These are phyloP conservation scores for Podospora fimiseda DNA, from an alignment of 495 filamentous ascomycete genomes.

Conservation along the genomic window DNA sequence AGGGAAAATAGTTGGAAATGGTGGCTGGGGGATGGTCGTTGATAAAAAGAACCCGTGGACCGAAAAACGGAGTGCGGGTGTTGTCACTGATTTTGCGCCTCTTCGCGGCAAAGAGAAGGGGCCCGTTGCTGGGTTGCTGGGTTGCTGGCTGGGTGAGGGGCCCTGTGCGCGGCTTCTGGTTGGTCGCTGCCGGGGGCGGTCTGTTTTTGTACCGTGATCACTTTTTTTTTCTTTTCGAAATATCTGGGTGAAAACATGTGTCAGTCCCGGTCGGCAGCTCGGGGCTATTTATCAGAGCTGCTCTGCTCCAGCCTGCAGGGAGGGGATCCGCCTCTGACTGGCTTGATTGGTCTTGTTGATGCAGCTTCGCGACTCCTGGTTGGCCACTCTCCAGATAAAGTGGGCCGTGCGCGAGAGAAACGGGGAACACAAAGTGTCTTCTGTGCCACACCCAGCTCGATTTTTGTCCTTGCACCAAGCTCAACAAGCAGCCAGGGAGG, in stretches of 20 bases:
- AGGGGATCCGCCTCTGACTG: conserved; percentile 29
- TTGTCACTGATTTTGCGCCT: neutral
- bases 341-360: conserved; percentile 20
- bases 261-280: conserved; percentile 33
- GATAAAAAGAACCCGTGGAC: neutral
- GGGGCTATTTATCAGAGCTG: conserved; percentile 36
- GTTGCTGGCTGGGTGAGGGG: neutral
- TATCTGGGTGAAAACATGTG: conserved; percentile 32
- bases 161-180: conserved; percentile 11
- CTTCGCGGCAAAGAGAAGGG: neutral
- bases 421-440: conserved; percentile 17
- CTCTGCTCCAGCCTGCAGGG: conserved; percentile 14
- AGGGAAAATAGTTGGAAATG: conserved; percentile 14
- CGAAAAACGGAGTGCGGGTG: neutral
- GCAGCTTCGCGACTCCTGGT: conserved; percentile 17
- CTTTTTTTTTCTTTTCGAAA: conserved; percentile 23
- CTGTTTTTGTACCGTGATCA: conserved; percentile 21
- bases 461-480: conserved; percentile 4
- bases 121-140: no score
- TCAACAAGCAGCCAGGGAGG: neutral
- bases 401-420: conserved; percentile 24
- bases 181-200: conserved; percentile 15
- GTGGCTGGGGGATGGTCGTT: conserved; percentile 3
- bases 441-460: conserved; percentile 14
- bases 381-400: conserved; percentile 15